These are phyloP conservation scores for Candida easanensis DNA, from an alignment of 805 yeast species.

Conservation along the genomic window DNA sequence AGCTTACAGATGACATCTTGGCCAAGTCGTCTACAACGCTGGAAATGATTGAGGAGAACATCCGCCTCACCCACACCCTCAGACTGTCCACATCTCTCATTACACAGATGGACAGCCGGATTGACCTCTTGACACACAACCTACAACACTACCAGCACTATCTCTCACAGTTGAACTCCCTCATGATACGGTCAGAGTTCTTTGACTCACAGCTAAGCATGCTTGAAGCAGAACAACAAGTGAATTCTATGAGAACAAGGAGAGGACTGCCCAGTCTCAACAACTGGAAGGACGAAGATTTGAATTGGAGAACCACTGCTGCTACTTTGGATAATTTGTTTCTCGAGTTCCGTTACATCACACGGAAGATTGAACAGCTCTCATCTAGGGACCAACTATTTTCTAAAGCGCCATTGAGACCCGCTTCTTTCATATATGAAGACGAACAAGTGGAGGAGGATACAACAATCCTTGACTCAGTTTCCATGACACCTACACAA, in stretches of 20 bases:
- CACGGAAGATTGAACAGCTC: slow-evolving; percentile 18
- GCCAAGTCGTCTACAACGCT: slow-evolving; percentile 19
- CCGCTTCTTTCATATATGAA: slow-evolving; percentile 2
- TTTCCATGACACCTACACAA: not conserved
- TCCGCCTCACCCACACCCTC: slow-evolving; percentile 22
- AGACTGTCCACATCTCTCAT: slow-evolving; percentile 18
- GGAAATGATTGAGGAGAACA: slow-evolving; percentile 24
- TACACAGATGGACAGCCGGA: slow-evolving; percentile 22
- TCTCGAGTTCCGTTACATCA: slow-evolving; percentile 37
- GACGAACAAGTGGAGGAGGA: not conserved
- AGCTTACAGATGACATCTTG: slow-evolving; percentile 22
- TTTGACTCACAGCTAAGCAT: slow-evolving; percentile 29
- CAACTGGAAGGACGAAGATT: slow-evolving; percentile 31
- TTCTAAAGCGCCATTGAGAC: not conserved
- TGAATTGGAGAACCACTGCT: slow-evolving; percentile 44
- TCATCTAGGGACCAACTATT: slow-evolving; percentile 5
- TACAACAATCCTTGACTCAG: not conserved
- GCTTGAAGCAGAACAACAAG: slow-evolving; percentile 24
- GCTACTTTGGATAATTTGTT: slow-evolving; percentile 44
- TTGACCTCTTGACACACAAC: slow-evolving; percentile 19
- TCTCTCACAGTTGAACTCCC: slow-evolving; percentile 27
- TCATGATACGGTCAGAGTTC: slow-evolving; percentile 29
- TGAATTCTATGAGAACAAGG: slow-evolving; percentile 14
- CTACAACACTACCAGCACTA: slow-evolving; percentile 29
- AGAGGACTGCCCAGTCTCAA: slow-evolving; percentile 15